Percentiles rank a stretch among this genome's conserved stretches.
Evolutionary conservation across 441 rosid genomes (phyloP).

Genomic region (Populus trichocarpa): DNA sequence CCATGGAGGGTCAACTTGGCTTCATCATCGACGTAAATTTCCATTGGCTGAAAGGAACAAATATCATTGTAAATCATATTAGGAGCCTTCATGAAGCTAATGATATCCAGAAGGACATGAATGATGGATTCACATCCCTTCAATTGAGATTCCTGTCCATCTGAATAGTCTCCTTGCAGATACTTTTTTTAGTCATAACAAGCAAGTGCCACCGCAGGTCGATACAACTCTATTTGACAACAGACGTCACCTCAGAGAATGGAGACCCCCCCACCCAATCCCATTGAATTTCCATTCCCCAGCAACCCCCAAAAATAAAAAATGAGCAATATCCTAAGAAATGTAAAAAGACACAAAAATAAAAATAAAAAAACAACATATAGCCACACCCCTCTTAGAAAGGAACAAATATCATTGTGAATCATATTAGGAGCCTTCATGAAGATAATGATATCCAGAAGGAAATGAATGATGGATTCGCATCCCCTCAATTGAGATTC

Average conservation of each 20-base stretch:
- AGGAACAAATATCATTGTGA: conserved; percentile 74
- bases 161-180: conserved; percentile 51
- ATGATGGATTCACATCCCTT: conserved; percentile 48
- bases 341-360: neutral
- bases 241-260: conserved; percentile 2
- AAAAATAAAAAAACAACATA: neutral
- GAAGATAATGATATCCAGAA: conserved; percentile 60
- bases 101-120: conserved; percentile 64
- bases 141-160: conserved; percentile 45
- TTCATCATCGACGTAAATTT: conserved; percentile 98
- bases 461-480: conserved; percentile 53
- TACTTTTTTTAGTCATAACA: conserved; percentile 19
- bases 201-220: conserved; percentile 23
- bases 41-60: conserved; percentile 95
- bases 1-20: conserved; percentile 99
- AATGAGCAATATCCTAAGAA: neutral
- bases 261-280: conserved; percentile 2
- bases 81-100: conserved; percentile 58
- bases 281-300: neutral
- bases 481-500: conserved; percentile 46
- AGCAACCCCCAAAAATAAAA: neutral
- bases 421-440: conserved; percentile 65
- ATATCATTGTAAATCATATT: conserved; percentile 73
- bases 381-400: conserved; percentile 25
- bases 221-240: conserved; percentile 17